Conservation (phyloP, 352 stramenopile genomes). For the Vaucheria bursata region DNA sequence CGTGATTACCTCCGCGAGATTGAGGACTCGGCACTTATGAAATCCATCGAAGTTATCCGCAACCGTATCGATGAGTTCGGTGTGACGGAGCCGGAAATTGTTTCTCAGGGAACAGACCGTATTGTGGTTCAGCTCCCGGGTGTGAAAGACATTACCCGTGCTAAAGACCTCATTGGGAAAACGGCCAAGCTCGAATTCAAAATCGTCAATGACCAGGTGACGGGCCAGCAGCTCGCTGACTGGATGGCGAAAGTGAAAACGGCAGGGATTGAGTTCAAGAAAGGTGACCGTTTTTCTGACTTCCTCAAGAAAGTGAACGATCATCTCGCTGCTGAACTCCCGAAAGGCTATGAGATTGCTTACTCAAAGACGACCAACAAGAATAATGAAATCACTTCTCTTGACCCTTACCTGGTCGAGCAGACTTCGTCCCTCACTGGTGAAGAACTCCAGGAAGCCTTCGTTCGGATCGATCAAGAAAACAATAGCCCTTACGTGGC, state of each 20-base stretch:
- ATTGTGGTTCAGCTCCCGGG: conserved; percentile 11
- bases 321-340: neutral
- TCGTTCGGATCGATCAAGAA: neutral
- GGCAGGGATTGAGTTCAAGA: neutral
- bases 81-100: conserved; percentile 5
- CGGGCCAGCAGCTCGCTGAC: neutral
- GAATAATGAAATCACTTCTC: neutral
- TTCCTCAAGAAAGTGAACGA: neutral
- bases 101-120: neutral
- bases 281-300: neutral
- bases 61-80: neutral
- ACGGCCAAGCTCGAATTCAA: conserved; percentile 1
- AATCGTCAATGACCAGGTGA: neutral
- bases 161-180: neutral
- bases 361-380: neutral
- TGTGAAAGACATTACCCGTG: neutral
- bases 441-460: neutral
- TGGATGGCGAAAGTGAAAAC: neutral
- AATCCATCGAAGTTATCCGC: conserved; percentile 1
- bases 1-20: neutral
- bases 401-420: too few species aligned
- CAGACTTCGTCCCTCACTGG: neutral
- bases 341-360: neutral
- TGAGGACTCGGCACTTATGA: conserved; percentile 2
- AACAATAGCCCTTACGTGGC: neutral